phyloP scores from a whole-genome alignment of 192 early-diverging fungal species.

The Rhizoclosmatium sp. region DNA sequence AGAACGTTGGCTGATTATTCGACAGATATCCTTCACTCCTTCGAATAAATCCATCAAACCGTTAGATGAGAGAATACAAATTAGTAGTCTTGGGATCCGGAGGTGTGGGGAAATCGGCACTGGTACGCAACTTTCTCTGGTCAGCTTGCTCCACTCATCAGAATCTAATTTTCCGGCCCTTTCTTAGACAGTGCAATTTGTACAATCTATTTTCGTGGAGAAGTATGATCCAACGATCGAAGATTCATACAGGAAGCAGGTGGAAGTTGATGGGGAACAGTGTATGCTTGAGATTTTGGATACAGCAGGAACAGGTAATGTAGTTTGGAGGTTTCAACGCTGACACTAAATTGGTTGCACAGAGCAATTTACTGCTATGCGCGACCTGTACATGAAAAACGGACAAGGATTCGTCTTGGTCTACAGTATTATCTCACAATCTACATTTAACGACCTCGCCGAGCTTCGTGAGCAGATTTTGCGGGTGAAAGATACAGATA shows the following conservation, averaged over 20 bases:
- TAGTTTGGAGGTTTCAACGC: background rate
- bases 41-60: background rate
- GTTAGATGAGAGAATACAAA: conserved; percentile 91
- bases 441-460: conserved; percentile 69
- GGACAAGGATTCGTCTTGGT: conserved; percentile 73
- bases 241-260: conserved; percentile 97
- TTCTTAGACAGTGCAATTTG: conserved; percentile 68
- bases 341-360: background rate
- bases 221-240: conserved; percentile 99
- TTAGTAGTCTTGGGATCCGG: conserved; percentile 93
- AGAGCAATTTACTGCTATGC: conserved; percentile 76
- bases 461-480: conserved; percentile 70
- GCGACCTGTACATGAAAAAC: conserved; percentile 76
- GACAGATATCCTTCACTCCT: background rate
- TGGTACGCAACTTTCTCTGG: conserved; percentile 62
- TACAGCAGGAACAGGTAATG: conserved; percentile 83
- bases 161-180: conserved; percentile 7
- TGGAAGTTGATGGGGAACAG: conserved; percentile 95
- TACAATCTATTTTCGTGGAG: conserved; percentile 79
- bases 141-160: background rate
- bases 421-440: conserved; percentile 71
- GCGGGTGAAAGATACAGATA: conserved; percentile 70
- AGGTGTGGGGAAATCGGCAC: conserved; percentile 85
- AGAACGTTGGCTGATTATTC: background rate
- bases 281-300: conserved; percentile 98